Evolutionary conservation across 306 rosid genomes (phyloP).

Genomic region (Cucurbita ficifolia): DNA sequence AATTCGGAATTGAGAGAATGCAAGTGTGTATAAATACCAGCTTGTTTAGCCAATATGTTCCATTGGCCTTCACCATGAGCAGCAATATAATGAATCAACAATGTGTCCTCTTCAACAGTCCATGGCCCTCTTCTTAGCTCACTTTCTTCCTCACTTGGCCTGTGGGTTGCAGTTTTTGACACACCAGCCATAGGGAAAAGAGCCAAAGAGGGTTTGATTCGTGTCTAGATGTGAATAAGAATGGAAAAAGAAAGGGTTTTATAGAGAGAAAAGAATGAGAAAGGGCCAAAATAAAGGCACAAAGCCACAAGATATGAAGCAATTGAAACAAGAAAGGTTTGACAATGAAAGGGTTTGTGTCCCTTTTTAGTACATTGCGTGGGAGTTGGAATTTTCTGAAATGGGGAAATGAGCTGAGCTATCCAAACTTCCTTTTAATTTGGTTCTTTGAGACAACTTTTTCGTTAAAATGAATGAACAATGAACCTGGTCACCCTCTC

Average conservation of each 20-base stretch:
- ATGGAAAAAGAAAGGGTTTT: background rate
- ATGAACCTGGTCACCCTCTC: background rate
- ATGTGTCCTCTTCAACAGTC: conserved; percentile 4
- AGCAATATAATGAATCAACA: conserved; percentile 1
- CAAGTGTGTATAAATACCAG: background rate
- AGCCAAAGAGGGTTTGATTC: background rate
- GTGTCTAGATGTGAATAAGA: background rate
- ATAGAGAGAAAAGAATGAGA: background rate
- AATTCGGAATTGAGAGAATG: background rate
- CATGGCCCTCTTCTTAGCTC: conserved; percentile 13
- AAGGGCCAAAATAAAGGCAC: background rate
- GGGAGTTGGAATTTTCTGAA: conserved; percentile 1
- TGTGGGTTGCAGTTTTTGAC: background rate
- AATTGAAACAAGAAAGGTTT: background rate
- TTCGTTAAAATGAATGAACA: background rate
- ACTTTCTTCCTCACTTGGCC: background rate
- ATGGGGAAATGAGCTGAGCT: conserved; percentile 1
- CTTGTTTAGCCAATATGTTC: conserved; percentile 2
- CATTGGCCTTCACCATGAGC: conserved; percentile 9
- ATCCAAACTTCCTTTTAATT: background rate
- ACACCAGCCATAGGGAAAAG: background rate
- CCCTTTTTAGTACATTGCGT: conserved; percentile 2
- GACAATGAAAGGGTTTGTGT: background rate
- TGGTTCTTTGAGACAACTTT: background rate
- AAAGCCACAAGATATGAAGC: background rate